Base-by-base conservation (phyloP, 176 grass and related monocot genomes). In the Musa troglodytarum region DNA sequence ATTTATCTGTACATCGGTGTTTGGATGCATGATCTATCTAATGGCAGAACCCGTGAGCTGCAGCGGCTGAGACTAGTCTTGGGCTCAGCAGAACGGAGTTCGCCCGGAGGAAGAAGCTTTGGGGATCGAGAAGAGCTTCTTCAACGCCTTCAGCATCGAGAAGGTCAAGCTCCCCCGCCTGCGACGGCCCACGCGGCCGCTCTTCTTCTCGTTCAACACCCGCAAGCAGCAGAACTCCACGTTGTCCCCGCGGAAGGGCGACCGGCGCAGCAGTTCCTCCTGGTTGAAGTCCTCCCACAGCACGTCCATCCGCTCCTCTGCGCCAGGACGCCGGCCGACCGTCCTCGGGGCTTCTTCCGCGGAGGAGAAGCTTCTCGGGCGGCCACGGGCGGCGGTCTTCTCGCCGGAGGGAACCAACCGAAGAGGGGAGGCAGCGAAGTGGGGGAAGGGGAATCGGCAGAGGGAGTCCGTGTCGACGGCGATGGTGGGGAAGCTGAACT, bases 221-320 rank as follows among this genome's bases (percentile, higher is more conserved):
- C 2, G 50, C 62, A 26, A 2, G 15, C 50, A 17, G 23, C 10
- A 50, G 20, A 43, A 19, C 50, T 1, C 22, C 23, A 6, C 5
- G n/a, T 1, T 53, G 9, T 69, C 75, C 0, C 25, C 43, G 1
- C 66, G 15, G 3, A 54, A 54, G 9, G 81, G 58, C 11, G 65
- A 66, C 17, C 78, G 9, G 54, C 74, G 52, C 49, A 92, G 81
- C 6, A 43, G 34, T 6, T 43, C 34, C 74, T 96, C 93, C 63
- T 96, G 89, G 69, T 96, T 96, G 85, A 96, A 96, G 84, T 88
- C 80, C 77, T 96, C 93, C 93, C 93, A 96, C 69, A 96, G 78
- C 85, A 92, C 85, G 81, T 96, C 93, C 93, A 96, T 96, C 89
- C 82, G 88, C 78, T 88, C 82, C 75, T 92, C 93, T 79, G 34